phyloP scores from a whole-genome alignment of 257 asterid species.

The Voacanga thouarsii region DNA sequence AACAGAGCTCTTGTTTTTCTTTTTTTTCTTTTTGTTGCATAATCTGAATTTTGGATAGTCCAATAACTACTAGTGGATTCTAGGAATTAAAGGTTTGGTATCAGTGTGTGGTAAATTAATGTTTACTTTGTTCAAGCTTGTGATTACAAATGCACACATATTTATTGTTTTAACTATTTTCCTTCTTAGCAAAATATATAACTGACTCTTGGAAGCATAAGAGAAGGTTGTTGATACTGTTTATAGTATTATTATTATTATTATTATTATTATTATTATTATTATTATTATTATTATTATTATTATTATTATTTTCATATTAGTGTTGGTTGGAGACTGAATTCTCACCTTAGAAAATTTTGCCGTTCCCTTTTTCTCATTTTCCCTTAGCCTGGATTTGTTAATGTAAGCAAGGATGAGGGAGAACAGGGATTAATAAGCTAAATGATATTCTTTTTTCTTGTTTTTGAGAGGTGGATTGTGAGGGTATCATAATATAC shows the following conservation, averaged over 20 bases:
- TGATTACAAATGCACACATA: background rate
- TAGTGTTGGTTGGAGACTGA: background rate
- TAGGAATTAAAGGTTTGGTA: no score
- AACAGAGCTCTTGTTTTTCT: no score
- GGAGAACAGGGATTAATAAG: background rate
- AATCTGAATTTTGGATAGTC: no score
- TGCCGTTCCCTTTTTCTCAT: background rate
- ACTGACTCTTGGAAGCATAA: background rate
- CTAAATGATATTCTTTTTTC: background rate
- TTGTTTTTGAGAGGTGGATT: background rate
- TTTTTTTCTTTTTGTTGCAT: no score
- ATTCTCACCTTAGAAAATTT: background rate
- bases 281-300: no score
- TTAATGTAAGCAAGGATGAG: background rate
- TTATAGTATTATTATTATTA: background rate
- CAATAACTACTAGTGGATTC: no score
- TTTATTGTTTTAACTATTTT: background rate
- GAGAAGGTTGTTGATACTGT: conserved; percentile 3
- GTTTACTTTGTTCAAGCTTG: background rate
- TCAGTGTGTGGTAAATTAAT: background rate
- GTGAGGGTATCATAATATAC: background rate
- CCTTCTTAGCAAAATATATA: background rate
- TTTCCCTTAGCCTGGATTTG: background rate
- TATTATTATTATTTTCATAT: no score
- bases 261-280: no score